Evolutionary conservation across 2,329 filamentous ascomycete species (phyloP).

Genomic region (Fusarium foetens): DNA sequence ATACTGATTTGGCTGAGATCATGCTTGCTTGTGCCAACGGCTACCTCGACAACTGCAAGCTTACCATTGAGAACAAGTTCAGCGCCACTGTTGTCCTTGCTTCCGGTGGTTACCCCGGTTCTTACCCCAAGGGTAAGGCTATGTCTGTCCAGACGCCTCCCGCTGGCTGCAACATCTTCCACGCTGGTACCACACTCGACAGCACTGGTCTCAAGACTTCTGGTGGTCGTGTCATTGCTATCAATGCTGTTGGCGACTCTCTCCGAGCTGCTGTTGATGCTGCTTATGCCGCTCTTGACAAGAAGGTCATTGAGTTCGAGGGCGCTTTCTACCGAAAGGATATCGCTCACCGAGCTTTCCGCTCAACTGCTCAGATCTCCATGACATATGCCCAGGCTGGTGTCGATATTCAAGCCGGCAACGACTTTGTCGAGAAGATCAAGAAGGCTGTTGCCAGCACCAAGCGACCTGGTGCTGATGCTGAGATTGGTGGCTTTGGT

Average conservation of each 20-base stretch:
- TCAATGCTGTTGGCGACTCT: conserved; percentile 78
- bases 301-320: conserved; percentile 77
- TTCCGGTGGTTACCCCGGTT: conserved; percentile 88
- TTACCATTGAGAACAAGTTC: conserved; percentile 75
- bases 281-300: conserved; percentile 85
- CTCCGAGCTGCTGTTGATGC: conserved; percentile 85
- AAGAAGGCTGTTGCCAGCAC: conserved; percentile 90
- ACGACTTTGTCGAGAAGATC: conserved; percentile 91
- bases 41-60: conserved; percentile 74
- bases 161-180: conserved; percentile 77
- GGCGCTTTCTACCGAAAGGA: conserved; percentile 93
- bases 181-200: conserved; percentile 82
- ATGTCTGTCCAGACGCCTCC: conserved; percentile 62
- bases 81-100: conserved; percentile 95
- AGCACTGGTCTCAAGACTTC: conserved; percentile 75
- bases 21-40: conserved; percentile 85
- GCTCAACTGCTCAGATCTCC: conserved; percentile 57
- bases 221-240: conserved; percentile 92
- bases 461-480: conserved; percentile 85
- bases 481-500: conserved; percentile 94
- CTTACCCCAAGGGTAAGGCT: conserved; percentile 81
- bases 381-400: conserved; percentile 94
- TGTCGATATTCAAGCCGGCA: conserved; percentile 94
- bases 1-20: conserved; percentile 85
- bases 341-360: conserved; percentile 83